Conservation (phyloP, 2,329 filamentous ascomycete genomes). For the Akanthomyces muscarius region DNA sequence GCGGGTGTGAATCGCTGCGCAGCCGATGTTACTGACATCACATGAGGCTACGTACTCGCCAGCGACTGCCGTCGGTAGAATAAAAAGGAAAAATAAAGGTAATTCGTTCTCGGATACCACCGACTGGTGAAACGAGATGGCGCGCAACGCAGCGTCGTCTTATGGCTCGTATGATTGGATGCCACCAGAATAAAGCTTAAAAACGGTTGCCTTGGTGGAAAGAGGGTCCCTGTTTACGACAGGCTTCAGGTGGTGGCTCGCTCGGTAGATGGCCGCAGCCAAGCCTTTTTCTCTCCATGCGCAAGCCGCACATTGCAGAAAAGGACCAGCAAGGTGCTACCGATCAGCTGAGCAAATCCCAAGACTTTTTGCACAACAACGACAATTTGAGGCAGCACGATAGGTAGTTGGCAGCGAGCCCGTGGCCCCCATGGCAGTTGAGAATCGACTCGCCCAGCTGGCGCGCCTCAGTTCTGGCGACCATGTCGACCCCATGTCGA, state of each 20-base stretch:
- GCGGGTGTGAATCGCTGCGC: no score
- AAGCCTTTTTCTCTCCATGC: not conserved
- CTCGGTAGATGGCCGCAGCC: not conserved
- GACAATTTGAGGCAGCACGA: no score
- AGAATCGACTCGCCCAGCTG: not conserved
- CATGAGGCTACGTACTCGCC: not conserved
- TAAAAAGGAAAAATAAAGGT: not conserved
- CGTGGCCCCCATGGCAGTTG: no score
- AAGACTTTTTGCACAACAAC: no score
- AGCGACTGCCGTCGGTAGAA: not conserved
- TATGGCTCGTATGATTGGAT: not conserved
- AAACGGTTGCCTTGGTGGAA: conserved; percentile 6
- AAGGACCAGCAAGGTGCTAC: no score
- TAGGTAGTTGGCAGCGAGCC: no score
- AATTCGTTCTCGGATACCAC: not conserved
- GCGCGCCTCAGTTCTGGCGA: not conserved
- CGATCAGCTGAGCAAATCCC: no score
- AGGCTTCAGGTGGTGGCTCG: not conserved
- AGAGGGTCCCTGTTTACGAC: not conserved
- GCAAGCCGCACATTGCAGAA: no score
- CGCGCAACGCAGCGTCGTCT: not conserved
- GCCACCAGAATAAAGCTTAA: not conserved
- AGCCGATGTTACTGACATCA: not conserved
- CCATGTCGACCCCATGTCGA: not conserved
- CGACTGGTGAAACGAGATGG: no score